Evolutionary conservation across 2,329 filamentous ascomycete genomes (phyloP).

Genomic region (Saccharata proteae): DNA sequence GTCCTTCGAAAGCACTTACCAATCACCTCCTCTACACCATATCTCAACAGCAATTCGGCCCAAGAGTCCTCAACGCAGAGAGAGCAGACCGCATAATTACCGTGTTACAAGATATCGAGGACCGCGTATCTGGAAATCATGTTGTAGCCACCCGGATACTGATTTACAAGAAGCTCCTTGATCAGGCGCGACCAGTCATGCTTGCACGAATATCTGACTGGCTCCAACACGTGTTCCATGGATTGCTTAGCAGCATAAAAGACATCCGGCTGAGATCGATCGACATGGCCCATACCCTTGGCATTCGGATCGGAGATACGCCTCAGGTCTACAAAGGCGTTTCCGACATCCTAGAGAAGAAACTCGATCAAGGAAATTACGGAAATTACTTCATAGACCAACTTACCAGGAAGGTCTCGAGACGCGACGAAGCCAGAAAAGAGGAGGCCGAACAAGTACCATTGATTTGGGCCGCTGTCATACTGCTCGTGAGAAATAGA

Average conservation of each 20-base stretch:
- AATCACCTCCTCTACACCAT: constrained; percentile 65
- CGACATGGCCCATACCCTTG: constrained; percentile 57
- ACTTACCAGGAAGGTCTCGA: too few species aligned
- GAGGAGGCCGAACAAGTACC: constrained; percentile 58
- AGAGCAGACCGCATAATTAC: constrained; percentile 60
- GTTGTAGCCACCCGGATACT: constrained; percentile 64
- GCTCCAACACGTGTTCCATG: constrained; percentile 70
- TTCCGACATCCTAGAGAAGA: constrained; percentile 47
- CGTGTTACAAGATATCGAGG: constrained; percentile 59
- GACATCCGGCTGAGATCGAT: constrained; percentile 69
- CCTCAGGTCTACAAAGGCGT: constrained; percentile 55
- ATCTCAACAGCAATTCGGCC: constrained; percentile 65
- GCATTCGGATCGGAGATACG: constrained; percentile 57
- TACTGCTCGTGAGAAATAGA: constrained; percentile 59
- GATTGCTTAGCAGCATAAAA: constrained; percentile 65
- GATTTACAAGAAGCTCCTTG: constrained; percentile 67
- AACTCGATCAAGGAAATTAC: constrained; percentile 46
- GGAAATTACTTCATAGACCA: constrained; percentile 48
- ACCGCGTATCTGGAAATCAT: constrained; percentile 65
- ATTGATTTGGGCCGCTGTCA: constrained; percentile 76
- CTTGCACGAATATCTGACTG: constrained; percentile 57
- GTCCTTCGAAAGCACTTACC: constrained; percentile 62
- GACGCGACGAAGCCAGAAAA: too few species aligned
- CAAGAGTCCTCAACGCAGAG: constrained; percentile 60
- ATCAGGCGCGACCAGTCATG: constrained; percentile 61